Base-by-base conservation (phyloP, 495 filamentous ascomycete species). In the Xylaria scruposa region DNA sequence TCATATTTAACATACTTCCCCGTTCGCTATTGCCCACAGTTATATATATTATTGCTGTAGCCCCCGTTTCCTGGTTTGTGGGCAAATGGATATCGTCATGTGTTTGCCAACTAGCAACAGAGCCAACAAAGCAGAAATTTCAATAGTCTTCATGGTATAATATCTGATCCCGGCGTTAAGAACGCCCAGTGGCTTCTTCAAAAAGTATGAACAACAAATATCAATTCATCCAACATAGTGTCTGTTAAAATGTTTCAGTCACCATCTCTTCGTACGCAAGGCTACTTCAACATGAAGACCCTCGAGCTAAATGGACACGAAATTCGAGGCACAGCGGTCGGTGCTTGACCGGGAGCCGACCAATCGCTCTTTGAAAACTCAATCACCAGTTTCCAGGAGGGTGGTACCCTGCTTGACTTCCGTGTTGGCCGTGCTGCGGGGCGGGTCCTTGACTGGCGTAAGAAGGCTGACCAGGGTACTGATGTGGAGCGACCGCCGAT, bases 1-100 rank as follows among this genome's bases (percentile, higher is more conserved):
- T 89, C 72, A 56, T 94, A 47, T 81, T 89, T 73, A 93, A 94
- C 81, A 74, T 92, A 8, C 84, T 95, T 71, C 93, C 93, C 12
- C 83, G 85, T 62, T 93, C 91, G 24, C 80, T 96, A 24, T 75
- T 92, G 19, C 89, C 89, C 49, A 95, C 91, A 15, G 88, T 86
- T 38, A 78, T 75, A 31, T 93, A 90, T 79, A 83, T 92, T 62
- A 71, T 84, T 7, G 73, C 86, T 26, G 86, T 94, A 70, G 86
- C 87, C 12, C 73, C 85, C 54, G 65, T 84, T 29, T 86, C 88
- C 24, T 86, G 84, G 74, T 81, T 88, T 71, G 54, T 85, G 5
- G 79, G 84, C 17, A 74, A 76, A 66, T 70, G 73, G 62, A 78
- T 84, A 4, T 78, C 79, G n/a, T 70, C 72, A n/a, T 78, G 79